Base-by-base conservation (phyloP, 306 rosid species). In the Quercus gilva region DNA sequence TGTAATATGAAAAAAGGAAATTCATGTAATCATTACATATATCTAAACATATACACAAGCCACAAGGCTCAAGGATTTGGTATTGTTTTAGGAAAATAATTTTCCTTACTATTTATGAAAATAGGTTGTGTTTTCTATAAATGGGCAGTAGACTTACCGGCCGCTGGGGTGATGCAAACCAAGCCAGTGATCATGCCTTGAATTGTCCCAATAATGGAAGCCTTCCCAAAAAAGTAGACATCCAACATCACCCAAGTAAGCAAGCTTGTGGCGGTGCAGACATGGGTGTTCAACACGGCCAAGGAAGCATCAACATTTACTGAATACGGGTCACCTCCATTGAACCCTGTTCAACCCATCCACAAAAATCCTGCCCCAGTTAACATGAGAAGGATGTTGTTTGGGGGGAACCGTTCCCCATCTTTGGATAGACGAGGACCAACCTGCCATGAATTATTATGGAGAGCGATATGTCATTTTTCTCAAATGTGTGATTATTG, bases 271-370 rank as follows among this genome's bases (percentile, higher is more conserved):
- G 89, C 74, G 0, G 90, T 68, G 35, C 88, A 86, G 26, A 86
- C 80, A 68, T 86, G 92, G 3, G 92, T 86, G 79, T 86, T 86
- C 3, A 88, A 85, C 6, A 84, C 75, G 18, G 92, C 90, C 5
- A 84, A 84, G 55, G 92, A 84, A 5, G 90, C 87, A 19, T 74
- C 68, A 5, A 79, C 68, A 82, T 77, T 86, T 4, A 35, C 88
- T 52, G 5, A 59, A 76, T 84, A 31, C 1, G 88, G 92, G 41
- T 69, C 90, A 65, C 88, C 88, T 14, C 92, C 92, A 80, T 86
- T 88, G 85, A 88, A 88, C 6, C 92, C 92, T 15, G 73, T 82
- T 88, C 92, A 88, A 5, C 92, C 92, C 90, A 88, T 88, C 92
- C 92, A 88, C 23, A 88, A 63, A 77, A 88, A 79, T 35, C 92